A percentile compares a stretch with the other conserved stretches of the same genome.
Evolutionary conservation across 2,329 filamentous ascomycete species (phyloP).

Genomic region (Trichoderma atrobrunneum): DNA sequence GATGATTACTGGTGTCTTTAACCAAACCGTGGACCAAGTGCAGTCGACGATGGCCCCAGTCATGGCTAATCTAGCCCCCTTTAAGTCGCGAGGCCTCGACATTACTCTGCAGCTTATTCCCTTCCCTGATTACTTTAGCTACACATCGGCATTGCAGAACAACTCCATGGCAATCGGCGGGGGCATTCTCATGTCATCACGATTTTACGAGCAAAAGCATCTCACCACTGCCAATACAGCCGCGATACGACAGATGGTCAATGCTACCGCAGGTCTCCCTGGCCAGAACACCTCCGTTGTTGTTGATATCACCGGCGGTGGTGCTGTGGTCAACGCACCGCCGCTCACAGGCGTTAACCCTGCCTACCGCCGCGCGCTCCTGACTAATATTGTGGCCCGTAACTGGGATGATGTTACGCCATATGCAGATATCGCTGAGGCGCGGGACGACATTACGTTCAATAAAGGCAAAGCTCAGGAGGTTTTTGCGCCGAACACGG

Average conservation of each 20-base stretch:
- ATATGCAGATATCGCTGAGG: neutral
- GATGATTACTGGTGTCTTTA: neutral
- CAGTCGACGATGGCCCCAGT: neutral
- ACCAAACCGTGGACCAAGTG: neutral
- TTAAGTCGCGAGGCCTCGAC: neutral
- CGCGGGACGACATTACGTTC: neutral
- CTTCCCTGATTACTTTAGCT: neutral
- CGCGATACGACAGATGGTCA: neutral
- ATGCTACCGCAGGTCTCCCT: neutral
- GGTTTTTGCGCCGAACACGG: neutral
- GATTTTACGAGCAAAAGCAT: neutral
- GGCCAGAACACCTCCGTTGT: neutral
- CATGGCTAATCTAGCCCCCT: neutral
- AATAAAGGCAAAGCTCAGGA: neutral
- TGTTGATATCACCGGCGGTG: neutral
- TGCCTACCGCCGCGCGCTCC: neutral
- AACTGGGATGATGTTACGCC: neutral
- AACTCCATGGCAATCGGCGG: neutral
- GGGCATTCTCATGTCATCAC: neutral
- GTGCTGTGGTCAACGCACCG: neutral
- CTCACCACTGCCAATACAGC: neutral
- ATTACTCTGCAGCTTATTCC: neutral
- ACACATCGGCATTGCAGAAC: neutral
- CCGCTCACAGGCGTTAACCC: neutral
- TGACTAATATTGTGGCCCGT: neutral